Percentiles rank a stretch among this genome's conserved stretches.
Evolutionary conservation across 345 rosid species (phyloP).

Genomic region (Arabis alpina): DNA sequence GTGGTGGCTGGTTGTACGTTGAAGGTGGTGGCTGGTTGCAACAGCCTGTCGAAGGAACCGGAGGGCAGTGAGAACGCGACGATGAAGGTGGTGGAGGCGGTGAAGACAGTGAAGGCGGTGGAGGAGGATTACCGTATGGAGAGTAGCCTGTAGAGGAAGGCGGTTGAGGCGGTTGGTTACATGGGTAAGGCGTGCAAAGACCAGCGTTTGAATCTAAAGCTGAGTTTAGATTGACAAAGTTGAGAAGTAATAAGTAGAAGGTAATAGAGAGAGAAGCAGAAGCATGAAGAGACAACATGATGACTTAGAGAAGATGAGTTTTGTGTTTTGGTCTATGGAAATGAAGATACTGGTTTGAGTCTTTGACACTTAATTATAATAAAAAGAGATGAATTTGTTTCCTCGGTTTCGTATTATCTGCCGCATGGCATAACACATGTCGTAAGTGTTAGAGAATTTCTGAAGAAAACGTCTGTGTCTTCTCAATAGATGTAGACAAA

Average conservation of each 20-base stretch:
- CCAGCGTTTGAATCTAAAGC: slow-evolving; percentile 32
- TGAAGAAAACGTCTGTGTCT: slow-evolving; percentile 36
- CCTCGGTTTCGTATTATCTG: slow-evolving; percentile 37
- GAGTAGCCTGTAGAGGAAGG: slow-evolving; percentile 38
- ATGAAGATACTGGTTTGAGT: slow-evolving; percentile 22
- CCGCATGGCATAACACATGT: slow-evolving; percentile 52
- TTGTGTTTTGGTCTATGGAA: not conserved
- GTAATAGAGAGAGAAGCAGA: slow-evolving; percentile 10
- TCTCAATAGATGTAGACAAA: slow-evolving; percentile 32
- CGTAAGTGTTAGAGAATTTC: slow-evolving; percentile 25
- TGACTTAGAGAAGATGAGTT: slow-evolving; percentile 23
- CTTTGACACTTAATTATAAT: slow-evolving; percentile 10
- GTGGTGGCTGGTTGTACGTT: slow-evolving; percentile 39
- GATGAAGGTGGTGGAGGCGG: slow-evolving; percentile 10
- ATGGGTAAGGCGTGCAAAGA: slow-evolving; percentile 45
- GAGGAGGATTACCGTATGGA: slow-evolving; percentile 40
- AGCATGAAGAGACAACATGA: slow-evolving; percentile 34
- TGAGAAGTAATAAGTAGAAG: slow-evolving; percentile 24
- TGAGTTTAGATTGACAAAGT: slow-evolving; percentile 32
- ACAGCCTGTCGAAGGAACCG: slow-evolving; percentile 39
- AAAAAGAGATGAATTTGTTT: not conserved
- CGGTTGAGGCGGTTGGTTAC: slow-evolving; percentile 44
- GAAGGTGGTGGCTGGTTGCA: slow-evolving; percentile 42
- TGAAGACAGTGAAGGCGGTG: slow-evolving; percentile 4
- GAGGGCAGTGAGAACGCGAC: slow-evolving; percentile 42